Conservation (phyloP, 805 yeast genomes). For the Saturnispora silvae region DNA sequence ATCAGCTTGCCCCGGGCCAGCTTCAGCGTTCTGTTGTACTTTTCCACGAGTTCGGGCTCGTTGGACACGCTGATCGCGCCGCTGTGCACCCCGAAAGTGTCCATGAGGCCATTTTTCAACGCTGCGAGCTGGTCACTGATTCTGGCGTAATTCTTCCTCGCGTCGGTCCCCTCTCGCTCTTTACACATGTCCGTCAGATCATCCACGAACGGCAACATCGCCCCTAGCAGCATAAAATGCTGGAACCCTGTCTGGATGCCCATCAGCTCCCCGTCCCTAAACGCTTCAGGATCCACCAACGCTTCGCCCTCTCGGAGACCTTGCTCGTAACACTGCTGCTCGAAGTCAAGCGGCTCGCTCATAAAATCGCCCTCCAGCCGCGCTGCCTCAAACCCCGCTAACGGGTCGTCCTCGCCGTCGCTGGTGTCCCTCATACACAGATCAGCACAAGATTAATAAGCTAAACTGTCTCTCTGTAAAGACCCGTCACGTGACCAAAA, state of each 20-base stretch:
- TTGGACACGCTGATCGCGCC: slow-evolving; percentile 17
- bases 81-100: slow-evolving; percentile 14
- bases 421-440: too few relatives aligned
- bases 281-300: slow-evolving; percentile 50
- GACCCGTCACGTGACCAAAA: too few relatives aligned
- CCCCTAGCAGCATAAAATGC: slow-evolving; percentile 59
- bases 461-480: too few relatives aligned
- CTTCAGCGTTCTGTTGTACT: slow-evolving; percentile 21
- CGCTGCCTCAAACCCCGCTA: slow-evolving; percentile 4
- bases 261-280: slow-evolving; percentile 68
- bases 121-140: slow-evolving; percentile 4
- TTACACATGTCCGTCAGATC: slow-evolving; percentile 9
- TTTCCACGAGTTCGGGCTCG: slow-evolving; percentile 20
- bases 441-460: too few relatives aligned
- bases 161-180: too few relatives aligned
- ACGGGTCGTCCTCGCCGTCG: slow-evolving; percentile 3
- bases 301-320: slow-evolving; percentile 66
- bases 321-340: slow-evolving; percentile 49
- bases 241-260: slow-evolving; percentile 78
- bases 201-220: slow-evolving; percentile 41
- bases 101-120: slow-evolving; percentile 15
- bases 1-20: slow-evolving; percentile 21
- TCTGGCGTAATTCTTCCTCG: slow-evolving; percentile 13
- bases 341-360: slow-evolving; percentile 50
- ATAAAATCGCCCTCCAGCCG: slow-evolving; percentile 17